Evolutionary conservation across 768 basidiomycete species (phyloP).

Genomic region (Calvatia gigantea): DNA sequence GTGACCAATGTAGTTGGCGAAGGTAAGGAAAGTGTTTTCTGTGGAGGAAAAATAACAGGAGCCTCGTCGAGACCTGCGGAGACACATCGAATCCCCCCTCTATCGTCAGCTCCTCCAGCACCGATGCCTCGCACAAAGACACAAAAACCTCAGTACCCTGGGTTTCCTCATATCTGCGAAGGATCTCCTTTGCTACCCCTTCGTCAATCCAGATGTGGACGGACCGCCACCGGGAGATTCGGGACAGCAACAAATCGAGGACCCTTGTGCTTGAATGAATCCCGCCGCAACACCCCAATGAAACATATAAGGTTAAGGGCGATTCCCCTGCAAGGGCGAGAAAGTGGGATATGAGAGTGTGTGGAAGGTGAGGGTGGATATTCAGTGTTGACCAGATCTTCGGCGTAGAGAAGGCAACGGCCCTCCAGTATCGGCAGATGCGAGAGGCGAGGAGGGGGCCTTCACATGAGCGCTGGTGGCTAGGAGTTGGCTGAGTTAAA

Average conservation of each 20-base stretch:
- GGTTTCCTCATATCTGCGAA: not conserved
- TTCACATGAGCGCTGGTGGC: not conserved
- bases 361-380: not conserved
- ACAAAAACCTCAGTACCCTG: not conserved
- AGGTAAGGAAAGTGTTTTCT: not conserved
- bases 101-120: not conserved
- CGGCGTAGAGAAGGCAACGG: conserved; percentile 7
- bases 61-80: not conserved
- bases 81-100: not conserved
- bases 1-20: not conserved
- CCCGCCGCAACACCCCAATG: not conserved
- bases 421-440: conserved; percentile 10
- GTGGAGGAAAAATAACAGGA: conserved; percentile 4
- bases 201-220: conserved; percentile 7
- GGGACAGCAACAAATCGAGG: not conserved
- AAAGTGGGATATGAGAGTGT: conserved; percentile 3
- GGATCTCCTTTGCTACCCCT: not conserved
- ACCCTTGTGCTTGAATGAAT: not conserved
- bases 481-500: not conserved
- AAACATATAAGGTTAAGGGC: not conserved
- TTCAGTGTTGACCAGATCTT: not conserved
- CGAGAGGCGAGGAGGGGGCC: conserved; percentile 3
- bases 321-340: not conserved
- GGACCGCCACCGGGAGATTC: not conserved
- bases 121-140: not conserved